phyloP scores from a whole-genome alignment of 345 rosid genomes.

The Rhodamnia rubescens region DNA sequence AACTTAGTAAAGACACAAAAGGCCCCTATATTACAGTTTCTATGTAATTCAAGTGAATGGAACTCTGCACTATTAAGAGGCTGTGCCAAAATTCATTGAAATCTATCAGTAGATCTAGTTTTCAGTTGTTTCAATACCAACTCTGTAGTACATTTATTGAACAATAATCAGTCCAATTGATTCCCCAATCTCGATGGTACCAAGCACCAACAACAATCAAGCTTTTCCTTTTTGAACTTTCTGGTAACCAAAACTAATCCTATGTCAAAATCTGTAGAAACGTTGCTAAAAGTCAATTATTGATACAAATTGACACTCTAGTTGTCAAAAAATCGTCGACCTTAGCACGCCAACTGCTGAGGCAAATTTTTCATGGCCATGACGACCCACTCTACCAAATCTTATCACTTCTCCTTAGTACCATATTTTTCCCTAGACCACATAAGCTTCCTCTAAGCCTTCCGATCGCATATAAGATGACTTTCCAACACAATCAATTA shows the following conservation, averaged over 20 bases:
- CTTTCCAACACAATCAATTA: not conserved
- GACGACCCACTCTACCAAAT: not conserved
- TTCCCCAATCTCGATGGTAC: not conserved
- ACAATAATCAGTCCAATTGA: not conserved
- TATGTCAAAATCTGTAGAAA: not conserved
- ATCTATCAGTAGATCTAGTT: not conserved
- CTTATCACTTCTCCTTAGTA: not conserved
- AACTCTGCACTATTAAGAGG: not conserved
- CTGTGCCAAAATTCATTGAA: not conserved
- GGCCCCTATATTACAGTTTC: not conserved
- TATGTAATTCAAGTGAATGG: rapidly evolving
- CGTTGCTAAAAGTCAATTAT: not conserved
- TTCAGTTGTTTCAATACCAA: not conserved
- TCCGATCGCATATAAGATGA: not conserved
- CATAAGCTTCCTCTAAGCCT: not conserved
- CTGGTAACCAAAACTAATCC: not conserved
- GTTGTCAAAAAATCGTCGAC: not conserved
- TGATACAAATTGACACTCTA: not conserved
- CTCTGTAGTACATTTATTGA: not conserved
- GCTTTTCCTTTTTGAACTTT: not conserved
- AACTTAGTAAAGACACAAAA: not conserved
- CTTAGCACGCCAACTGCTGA: not conserved
- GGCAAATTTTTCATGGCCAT: not conserved
- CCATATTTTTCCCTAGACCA: not conserved
- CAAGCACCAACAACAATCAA: not conserved